Evolutionary conservation across 768 basidiomycete species (phyloP).

Genomic region (Trametes cinnabarina): DNA sequence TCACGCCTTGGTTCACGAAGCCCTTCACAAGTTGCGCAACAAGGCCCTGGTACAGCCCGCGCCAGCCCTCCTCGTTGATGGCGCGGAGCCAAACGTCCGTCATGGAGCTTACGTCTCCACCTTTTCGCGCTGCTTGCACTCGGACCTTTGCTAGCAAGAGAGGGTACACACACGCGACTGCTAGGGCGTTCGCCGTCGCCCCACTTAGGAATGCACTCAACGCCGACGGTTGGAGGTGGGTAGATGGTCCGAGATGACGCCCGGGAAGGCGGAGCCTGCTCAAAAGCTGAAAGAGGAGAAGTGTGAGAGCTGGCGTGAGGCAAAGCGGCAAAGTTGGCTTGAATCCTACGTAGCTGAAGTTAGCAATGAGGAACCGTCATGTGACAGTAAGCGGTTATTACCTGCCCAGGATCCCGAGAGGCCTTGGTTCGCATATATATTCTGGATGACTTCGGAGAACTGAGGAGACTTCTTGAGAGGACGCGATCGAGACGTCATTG

Average conservation of each 20-base stretch:
- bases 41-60: constrained; percentile 52
- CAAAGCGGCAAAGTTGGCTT: constrained; percentile 47
- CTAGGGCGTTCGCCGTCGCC: constrained; percentile 52
- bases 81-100: constrained; percentile 24
- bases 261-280: constrained; percentile 32
- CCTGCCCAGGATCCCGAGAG: constrained; percentile 57
- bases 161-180: constrained; percentile 50
- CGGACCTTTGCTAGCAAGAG: constrained; percentile 60
- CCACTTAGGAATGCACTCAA: constrained; percentile 54
- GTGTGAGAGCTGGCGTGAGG: constrained; percentile 57
- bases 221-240: constrained; percentile 36
- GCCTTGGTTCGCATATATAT: constrained; percentile 49
- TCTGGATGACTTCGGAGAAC: constrained; percentile 32
- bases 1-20: constrained; percentile 56
- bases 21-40: constrained; percentile 51
- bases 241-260: constrained; percentile 28
- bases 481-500: not conserved
- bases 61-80: constrained; percentile 13
- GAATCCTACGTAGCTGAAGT: constrained; percentile 41
- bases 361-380: constrained; percentile 5
- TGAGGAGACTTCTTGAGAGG: not conserved
- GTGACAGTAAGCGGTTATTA: constrained; percentile 24
- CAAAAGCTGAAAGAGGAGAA: constrained; percentile 52
- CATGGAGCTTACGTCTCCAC: constrained; percentile 17
- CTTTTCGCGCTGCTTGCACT: constrained; percentile 36